Evolutionary conservation across 257 asterid genomes (phyloP), one percentile per base, ranked within the genome.

Genomic region (Nicotiana tomentosiformis): DNA sequence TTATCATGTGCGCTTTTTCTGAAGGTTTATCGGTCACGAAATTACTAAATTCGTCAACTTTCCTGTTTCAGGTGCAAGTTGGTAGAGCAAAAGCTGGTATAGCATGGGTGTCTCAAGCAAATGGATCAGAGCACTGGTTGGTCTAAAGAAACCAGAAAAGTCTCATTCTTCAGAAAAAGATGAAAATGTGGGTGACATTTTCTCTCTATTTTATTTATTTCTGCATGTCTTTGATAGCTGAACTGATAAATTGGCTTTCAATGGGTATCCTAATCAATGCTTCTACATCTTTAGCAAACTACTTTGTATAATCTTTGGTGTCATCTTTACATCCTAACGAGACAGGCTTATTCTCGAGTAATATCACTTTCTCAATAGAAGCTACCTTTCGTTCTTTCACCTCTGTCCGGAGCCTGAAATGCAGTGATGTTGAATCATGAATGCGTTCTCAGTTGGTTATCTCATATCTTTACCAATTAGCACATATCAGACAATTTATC

Each of bases 21-120:
- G 67, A 16, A 9, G 18, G n/a, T 39, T 60, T 32, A 37, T 14
- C 55, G 56, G 81, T 20, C 58, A 60, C 72, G 17, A 66, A 72
- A 77, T n/a, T 82, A 53, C 79, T 83, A 39, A 83, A 79, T 83
- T 16, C 6, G 58, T 83, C 15, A 78, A 78, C 61, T 77, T 77
- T 85, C 14, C 79, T 83, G 79, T 87, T 85, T 30, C 93, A 93
- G 97, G 89, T 87, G 65, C 86, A 79, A 46, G 69, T 74, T 83
- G 84, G 80, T 78, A 37, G 35, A 66, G 30, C 84, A 70, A 35
- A 56, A 83, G 67, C 82, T 15, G 49, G 77, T 81, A 60, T 80
- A 61, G 87, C 82, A 96, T 96, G 99, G 99, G 98, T 77, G 93
- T 92, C 77, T 82, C 99, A 35, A 93, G 92, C 90, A 96, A 94